Base-by-base conservation (phyloP, 2,329 filamentous ascomycete genomes). In the Penicillium sp. region DNA sequence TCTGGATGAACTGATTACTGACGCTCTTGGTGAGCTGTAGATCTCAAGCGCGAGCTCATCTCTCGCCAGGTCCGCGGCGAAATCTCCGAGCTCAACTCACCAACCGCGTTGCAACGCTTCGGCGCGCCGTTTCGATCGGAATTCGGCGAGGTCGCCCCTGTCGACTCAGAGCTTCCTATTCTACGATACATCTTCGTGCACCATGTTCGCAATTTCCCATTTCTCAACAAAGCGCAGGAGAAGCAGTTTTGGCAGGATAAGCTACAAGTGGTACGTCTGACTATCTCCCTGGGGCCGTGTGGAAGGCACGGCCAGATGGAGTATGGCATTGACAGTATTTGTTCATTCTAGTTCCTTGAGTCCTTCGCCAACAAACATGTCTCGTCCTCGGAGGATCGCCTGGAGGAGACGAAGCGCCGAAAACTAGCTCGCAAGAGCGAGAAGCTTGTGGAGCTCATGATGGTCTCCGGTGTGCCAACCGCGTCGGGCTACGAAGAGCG, bases 231-330 rank as follows among this genome's bases (percentile, higher is more conserved):
- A 82, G 95, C 95, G 22, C 90, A 87, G 72, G 95, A 99, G 84
- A 96, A 98, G 84, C 95, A 99, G 78, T 99, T 99, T 72, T 99
- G 95, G 95, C 95, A 99, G 79, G 92, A 98, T 74, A 98, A 96
- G 76, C 82, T 99, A 61, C 95, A 99, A 81, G 86, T 93, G 73
- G 91, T 96, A 79, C 68, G 90, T 88, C 10, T 39, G 6, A 31
- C 7, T 20, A 4, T 10, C 2, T 35, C n/a, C n/a, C 7, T 4
- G 2, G 22, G 31, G 25, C 20, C 5, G 15, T 3, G 8, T 47
- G n/a, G 28, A 28, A 31, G 39, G 11, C 28, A 20, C 12, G 31
- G 15, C 10, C 39, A 11, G 14, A 43, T 48, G 39, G 53, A 65
- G 47, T 67, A 58, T 17, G 35, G 17, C 25, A 15, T 22, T 52